Evolutionary conservation across 352 stramenopile genomes (phyloP), one percentile per base, ranked within the genome.

Genomic region (Thraustochytrium striatum): DNA sequence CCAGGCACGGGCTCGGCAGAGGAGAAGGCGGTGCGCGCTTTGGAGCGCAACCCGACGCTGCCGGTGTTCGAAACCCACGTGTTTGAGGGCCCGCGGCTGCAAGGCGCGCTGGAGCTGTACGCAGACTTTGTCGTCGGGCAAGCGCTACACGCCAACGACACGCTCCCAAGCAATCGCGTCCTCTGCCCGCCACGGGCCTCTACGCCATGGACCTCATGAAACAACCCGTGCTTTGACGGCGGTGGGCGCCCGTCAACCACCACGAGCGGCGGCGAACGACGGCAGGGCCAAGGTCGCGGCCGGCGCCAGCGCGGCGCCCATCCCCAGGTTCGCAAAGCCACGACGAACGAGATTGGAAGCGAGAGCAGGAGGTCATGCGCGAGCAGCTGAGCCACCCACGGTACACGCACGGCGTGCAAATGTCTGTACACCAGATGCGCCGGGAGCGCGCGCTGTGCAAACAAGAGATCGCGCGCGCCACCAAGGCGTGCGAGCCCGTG

Each of bases 51-150:
- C 16, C 65, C 65, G 25, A 39, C 28, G 1, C 11, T 75, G 39
- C 58, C 65, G 35, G n/a, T 75, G 9, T 75, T 75, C 39, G 65
- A 75, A 38, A 75, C 65, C 5, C 65, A 75, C 50, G 3, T 68
- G 3, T 75, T 61, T 43, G 65, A 75, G 30, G 65, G 65, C 1
- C 65, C 65, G 30, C 44, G 50, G 8, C 16, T 28, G 13, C 21
- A 8, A 3, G 65, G 39, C 30, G 65, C 65, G 11, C 21, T 75
- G 11, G 65, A 75, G 11, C 32, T 75, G 2, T 38, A 62, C 25
- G 65, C 50, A 5, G 8, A 5, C 19, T 32, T 43, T 19, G 7
- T 75, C 19, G 68, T 75, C 28, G 44, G 41, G 28, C 65, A 75
- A 16, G 41, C 32, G n/a, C 50, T 75, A 2, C 50, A 75, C 2